Conservation (phyloP, 2,329 filamentous ascomycete species). For the Ambrosiella beaveri region DNA sequence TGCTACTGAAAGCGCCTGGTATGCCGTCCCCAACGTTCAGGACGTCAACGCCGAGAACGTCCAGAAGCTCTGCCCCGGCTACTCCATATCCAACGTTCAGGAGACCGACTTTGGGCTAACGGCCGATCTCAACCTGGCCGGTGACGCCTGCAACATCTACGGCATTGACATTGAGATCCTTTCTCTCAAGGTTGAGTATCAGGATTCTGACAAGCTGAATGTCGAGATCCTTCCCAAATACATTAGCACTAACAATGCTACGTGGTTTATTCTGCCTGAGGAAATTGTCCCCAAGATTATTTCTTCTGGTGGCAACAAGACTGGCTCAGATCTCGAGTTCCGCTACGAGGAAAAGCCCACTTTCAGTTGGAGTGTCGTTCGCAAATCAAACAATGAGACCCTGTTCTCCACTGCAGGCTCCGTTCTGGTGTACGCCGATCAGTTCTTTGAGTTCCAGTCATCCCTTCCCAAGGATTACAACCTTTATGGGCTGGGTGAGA, state of each 20-base stretch:
- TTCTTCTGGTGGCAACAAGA: slow-evolving; percentile 55
- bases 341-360: slow-evolving; percentile 36
- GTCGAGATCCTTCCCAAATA: slow-evolving; percentile 53
- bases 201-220: slow-evolving; percentile 46
- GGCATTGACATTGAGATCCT: slow-evolving; percentile 56
- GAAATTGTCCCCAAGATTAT: slow-evolving; percentile 40
- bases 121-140: slow-evolving; percentile 53
- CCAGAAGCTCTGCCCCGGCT: slow-evolving; percentile 44
- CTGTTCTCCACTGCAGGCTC: slow-evolving; percentile 50
- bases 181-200: slow-evolving; percentile 49
- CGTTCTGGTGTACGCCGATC: slow-evolving; percentile 54
- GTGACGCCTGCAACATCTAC: slow-evolving; percentile 57
- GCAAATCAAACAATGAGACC: slow-evolving; percentile 42
- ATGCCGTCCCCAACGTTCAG: slow-evolving; percentile 11
- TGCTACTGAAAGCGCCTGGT: background rate
- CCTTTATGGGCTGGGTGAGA: slow-evolving; percentile 57
- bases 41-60: slow-evolving; percentile 13
- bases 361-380: slow-evolving; percentile 50
- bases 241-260: slow-evolving; percentile 41
- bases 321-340: slow-evolving; percentile 37
- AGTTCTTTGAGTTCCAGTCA: slow-evolving; percentile 56
- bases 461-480: slow-evolving; percentile 54
- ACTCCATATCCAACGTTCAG: slow-evolving; percentile 43
- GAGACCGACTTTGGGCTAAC: slow-evolving; percentile 38
- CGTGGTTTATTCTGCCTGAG: slow-evolving; percentile 51